These are phyloP conservation scores for Aspergillus kassunensis DNA, from an alignment of 495 filamentous ascomycete genomes.

Conservation along the genomic window DNA sequence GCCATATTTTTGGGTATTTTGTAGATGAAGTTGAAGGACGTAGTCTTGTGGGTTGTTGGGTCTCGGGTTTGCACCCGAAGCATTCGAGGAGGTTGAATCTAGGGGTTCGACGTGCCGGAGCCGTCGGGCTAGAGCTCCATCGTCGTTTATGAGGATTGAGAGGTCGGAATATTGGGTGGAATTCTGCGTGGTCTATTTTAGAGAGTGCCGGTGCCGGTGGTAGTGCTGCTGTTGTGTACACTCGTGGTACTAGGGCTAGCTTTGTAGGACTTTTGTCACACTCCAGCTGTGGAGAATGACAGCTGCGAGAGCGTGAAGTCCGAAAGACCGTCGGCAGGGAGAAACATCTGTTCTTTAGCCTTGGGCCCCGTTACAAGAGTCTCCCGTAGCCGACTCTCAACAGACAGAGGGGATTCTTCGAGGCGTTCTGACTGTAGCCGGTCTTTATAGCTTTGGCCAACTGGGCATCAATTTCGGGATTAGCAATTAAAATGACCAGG, in stretches of 20 bases:
- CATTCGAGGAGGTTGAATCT: neutral
- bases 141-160: neutral
- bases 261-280: neutral
- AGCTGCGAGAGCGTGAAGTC: neutral
- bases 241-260: neutral
- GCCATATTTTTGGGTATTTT: neutral
- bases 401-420: too few species aligned
- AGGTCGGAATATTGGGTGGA: neutral
- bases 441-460: neutral
- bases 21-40: neutral
- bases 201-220: too few species aligned
- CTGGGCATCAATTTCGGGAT: neutral
- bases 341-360: too few species aligned
- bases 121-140: neutral
- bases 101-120: neutral
- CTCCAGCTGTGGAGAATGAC: neutral
- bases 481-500: neutral
- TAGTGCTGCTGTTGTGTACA: too few species aligned
- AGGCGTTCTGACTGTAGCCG: too few species aligned
- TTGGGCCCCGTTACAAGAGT: too few species aligned
- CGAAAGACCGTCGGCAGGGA: too few species aligned
- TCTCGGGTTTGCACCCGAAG: neutral
- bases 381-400: too few species aligned
- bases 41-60: neutral
- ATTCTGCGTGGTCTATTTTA: neutral